phyloP scores from a whole-genome alignment of 768 basidiomycete genomes.

The Pulveroboletus ravenelii region DNA sequence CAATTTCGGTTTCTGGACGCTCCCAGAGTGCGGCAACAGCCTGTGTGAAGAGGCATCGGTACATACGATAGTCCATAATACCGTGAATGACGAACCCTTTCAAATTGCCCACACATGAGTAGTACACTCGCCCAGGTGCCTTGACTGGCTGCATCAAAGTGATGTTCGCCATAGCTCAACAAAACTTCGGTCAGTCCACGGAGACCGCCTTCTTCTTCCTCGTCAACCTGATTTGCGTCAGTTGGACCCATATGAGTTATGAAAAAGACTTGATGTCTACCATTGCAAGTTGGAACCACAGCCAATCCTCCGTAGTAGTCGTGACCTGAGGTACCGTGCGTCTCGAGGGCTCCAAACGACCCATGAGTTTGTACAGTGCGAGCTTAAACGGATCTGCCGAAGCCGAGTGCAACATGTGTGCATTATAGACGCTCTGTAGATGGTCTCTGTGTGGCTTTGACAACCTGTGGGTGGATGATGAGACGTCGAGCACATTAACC shows the following conservation, averaged over 20 bases:
- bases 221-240: constrained; percentile 52
- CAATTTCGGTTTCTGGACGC: constrained; percentile 80
- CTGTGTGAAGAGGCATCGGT: constrained; percentile 35
- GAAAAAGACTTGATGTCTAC: constrained; percentile 28
- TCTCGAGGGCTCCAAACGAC: constrained; percentile 78
- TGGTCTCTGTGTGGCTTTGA: constrained; percentile 75
- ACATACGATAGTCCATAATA: too few species aligned
- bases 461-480: constrained; percentile 38
- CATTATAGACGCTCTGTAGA: constrained; percentile 74
- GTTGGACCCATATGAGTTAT: neutral
- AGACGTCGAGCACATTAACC: neutral
- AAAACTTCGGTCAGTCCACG: constrained; percentile 70
- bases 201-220: constrained; percentile 76
- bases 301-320: constrained; percentile 93
- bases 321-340: constrained; percentile 82
- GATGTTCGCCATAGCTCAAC: constrained; percentile 73
- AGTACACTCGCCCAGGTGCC: constrained; percentile 81
- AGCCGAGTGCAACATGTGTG: constrained; percentile 85
- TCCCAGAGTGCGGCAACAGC: constrained; percentile 90
- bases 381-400: constrained; percentile 94
- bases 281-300: constrained; percentile 95
- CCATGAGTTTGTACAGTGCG: constrained; percentile 93
- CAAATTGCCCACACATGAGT: constrained; percentile 91
- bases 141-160: constrained; percentile 65
- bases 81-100: constrained; percentile 53